Base-by-base conservation (phyloP, 2,329 filamentous ascomycete species). In the Scorias spongiosa region DNA sequence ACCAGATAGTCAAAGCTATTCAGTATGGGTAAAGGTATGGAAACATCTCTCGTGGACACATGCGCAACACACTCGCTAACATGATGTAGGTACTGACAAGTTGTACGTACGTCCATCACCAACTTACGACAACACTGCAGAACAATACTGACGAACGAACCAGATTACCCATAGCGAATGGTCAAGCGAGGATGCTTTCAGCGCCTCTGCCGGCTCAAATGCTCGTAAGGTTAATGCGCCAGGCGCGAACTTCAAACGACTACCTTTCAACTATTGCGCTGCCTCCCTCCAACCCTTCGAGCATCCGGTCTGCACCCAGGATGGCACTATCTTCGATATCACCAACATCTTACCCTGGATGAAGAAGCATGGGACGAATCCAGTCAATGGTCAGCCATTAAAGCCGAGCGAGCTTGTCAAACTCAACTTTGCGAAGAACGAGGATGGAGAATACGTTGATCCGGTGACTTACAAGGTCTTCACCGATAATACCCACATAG, bases 211-310 rank as follows among this genome's bases (percentile, higher is more conserved):
- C 44, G 78, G 78, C 54, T 76, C 81, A 45, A 80, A 79, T 42
- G 67, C 70, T 62, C 74, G 59, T 61, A 79, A 66, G 63, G 12
- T 36, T 3, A 72, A 56, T 51, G 68, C 63, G 62, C 72, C 63
- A 17, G 63, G 64, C 40, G 73, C 76, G 41, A 74, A 75, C 32
- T 96, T 96, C 69, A 85, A 82, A 58, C 82, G 86, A 39, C 75
- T 98, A 1, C 91, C 93, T 28, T 98, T 93, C 75, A 96, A 95
- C 71, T 96, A 91, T 67, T 98, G 91, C 75, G 86, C 91, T 49
- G 80, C 93, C 34, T 93, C 85, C 48, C 80, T 98, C 29, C 91
- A 96, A 60, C 93, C 93, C 7, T 98, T 95, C 69, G 78, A 81
- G 58, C 84, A 94, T 57, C 88, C 91, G 5, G 91, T 98, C 30